phyloP scores from a whole-genome alignment of 768 basidiomycete species.

The Agrocybe praecox region DNA sequence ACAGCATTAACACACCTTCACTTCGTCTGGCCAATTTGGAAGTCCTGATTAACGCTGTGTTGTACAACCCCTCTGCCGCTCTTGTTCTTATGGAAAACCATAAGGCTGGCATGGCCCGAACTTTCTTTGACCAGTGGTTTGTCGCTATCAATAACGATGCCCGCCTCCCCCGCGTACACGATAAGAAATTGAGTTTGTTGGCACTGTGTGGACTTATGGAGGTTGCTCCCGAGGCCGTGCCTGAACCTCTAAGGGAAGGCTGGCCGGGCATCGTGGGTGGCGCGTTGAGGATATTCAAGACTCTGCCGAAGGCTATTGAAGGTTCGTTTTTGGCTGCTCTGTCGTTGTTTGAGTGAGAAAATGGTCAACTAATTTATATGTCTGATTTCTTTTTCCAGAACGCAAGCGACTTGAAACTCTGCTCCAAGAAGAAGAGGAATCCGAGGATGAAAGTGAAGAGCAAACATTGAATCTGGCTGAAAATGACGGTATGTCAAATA shows the following conservation, averaged over 20 bases:
- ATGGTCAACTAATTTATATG: background rate
- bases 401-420: slow-evolving; percentile 64
- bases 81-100: slow-evolving; percentile 73
- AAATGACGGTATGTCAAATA: slow-evolving; percentile 55
- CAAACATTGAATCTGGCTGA: slow-evolving; percentile 63
- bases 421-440: slow-evolving; percentile 37
- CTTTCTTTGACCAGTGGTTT: slow-evolving; percentile 90
- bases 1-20: slow-evolving; percentile 61
- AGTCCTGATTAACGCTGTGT: slow-evolving; percentile 79
- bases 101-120: slow-evolving; percentile 59
- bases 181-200: slow-evolving; percentile 82
- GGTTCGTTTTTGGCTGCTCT: slow-evolving; percentile 37
- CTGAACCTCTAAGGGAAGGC: slow-evolving; percentile 61
- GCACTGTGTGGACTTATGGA: slow-evolving; percentile 80
- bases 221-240: slow-evolving; percentile 58
- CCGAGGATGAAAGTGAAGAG: slow-evolving; percentile 54
- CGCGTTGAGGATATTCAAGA: slow-evolving; percentile 73
- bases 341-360: slow-evolving; percentile 37
- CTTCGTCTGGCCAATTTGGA: slow-evolving; percentile 81
- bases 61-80: slow-evolving; percentile 82
- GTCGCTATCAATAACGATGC: slow-evolving; percentile 61
- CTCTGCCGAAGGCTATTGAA: slow-evolving; percentile 74
- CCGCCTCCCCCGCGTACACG: slow-evolving; percentile 82
- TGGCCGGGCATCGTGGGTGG: slow-evolving; percentile 79
- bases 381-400: slow-evolving; percentile 34